Base-by-base conservation (phyloP, 345 rosid genomes). In the Carallia brachiata region DNA sequence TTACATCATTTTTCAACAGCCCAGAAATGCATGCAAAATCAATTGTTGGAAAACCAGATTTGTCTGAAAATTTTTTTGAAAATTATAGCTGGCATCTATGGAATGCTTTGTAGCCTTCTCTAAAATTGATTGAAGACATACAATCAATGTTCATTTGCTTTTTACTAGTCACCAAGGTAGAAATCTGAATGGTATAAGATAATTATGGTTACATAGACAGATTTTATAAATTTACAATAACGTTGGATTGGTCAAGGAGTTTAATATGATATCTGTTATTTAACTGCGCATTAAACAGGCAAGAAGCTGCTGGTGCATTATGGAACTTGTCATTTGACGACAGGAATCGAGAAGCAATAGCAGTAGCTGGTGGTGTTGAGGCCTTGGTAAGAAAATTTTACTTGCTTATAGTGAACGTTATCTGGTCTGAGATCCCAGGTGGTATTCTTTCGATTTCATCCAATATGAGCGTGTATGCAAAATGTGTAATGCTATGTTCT, bases 301-400 rank as follows among this genome's bases (percentile, higher is more conserved):
- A 78, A 36, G 85, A 81, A 71, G 82, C 82, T 40, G 82, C 85
- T 23, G 23, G 23, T 23, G 23, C 23, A 23, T 23, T 23, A 23
- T 23, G 23, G 23, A 23, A 23, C 23, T 73, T 81, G 57, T 78
- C 82, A 53, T 78, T 81, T 67, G 82, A 81, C 67, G 85, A 78
- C 73, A 73, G 37, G 67, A 81, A 81, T 75, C 78, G 85, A 36
- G 82, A 81, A 67, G 80, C 80, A 72, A 81, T 78, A 50, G 85
- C 82, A 5, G 67, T 63, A 52, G 80, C 82, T 59, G 85, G 76
- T 48, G 82, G 85, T 19, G 75, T 81, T 32, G 71, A 66, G 73
- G 85, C 85, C 60, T 73, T 81, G 82, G 84, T 81, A 71, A 54
- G 68, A 65, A 36, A 40, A 8, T 18, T 9, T 40, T 27, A 57